Conservation (phyloP, 257 asterid genomes). For the Buddleja alternifolia region DNA sequence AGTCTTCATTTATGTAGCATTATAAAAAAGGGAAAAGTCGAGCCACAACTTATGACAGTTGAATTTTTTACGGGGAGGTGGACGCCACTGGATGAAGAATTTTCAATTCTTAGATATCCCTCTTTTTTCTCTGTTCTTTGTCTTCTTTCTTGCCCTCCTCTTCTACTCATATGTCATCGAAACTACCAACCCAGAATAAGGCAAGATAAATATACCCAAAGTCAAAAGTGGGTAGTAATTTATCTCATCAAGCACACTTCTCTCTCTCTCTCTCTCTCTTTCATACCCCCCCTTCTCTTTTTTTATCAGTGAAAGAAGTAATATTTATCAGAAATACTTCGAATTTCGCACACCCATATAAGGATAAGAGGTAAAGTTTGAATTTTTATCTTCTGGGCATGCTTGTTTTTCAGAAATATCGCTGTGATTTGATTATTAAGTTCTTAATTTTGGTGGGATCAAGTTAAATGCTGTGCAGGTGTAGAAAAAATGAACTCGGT, state of each 20-base stretch:
- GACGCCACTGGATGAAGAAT: too few relatives aligned
- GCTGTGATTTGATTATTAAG: conserved; percentile 27
- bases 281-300: neutral
- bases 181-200: conserved; percentile 40
- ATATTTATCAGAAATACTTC: conserved; percentile 24
- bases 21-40: too few relatives aligned
- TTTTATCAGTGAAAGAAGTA: conserved; percentile 26
- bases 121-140: neutral
- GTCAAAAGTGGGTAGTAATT: conserved; percentile 42
- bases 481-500: conserved; percentile 14
- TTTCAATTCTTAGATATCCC: neutral
- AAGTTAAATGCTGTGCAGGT: conserved; percentile 28
- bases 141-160: neutral
- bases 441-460: conserved; percentile 36
- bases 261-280: conserved; percentile 24
- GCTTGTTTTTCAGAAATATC: neutral
- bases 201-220: conserved; percentile 36
- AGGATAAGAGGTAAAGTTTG: conserved; percentile 39
- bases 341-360: conserved; percentile 32
- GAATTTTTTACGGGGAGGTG: too few relatives aligned
- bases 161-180: conserved; percentile 28
- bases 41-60: too few relatives aligned
- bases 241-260: conserved; percentile 31
- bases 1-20: too few relatives aligned
- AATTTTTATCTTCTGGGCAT: conserved; percentile 32